Evolutionary conservation across 2,329 filamentous ascomycete species (phyloP).

Genomic region (Penicillium aurantiogriseum): DNA sequence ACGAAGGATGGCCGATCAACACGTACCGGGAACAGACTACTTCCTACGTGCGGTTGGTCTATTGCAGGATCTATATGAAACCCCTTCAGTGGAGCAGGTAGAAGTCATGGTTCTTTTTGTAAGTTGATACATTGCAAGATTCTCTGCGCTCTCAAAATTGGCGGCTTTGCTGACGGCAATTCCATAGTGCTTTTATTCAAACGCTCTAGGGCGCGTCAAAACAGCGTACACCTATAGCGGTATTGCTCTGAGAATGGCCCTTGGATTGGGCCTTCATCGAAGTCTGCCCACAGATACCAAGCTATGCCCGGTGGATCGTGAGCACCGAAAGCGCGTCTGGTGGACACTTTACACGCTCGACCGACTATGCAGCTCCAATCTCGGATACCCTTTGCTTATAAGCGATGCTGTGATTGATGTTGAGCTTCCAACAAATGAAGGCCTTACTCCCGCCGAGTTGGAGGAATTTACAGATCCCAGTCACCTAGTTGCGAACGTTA

Average conservation of each 20-base stretch:
- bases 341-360: constrained; percentile 49
- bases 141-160: neutral
- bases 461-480: neutral
- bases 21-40: neutral
- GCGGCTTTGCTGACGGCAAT: neutral
- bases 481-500: neutral
- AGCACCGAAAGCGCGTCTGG: constrained; percentile 45
- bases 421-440: neutral
- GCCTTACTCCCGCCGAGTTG: neutral
- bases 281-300: constrained; percentile 1
- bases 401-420: constrained; percentile 13
- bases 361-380: constrained; percentile 43
- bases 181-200: constrained; percentile 18
- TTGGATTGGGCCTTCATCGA: constrained; percentile 34
- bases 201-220: constrained; percentile 28
- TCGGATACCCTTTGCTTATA: constrained; percentile 44
- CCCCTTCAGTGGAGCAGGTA: neutral
- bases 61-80: neutral
- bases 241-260: constrained; percentile 34
- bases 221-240: constrained; percentile 14
- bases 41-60: neutral
- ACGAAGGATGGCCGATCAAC: neutral
- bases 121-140: neutral
- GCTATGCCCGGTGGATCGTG: constrained; percentile 27
- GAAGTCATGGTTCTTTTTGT: neutral